Evolutionary conservation across 2,329 filamentous ascomycete species (phyloP).

Genomic region (Trichophyton equinum): DNA sequence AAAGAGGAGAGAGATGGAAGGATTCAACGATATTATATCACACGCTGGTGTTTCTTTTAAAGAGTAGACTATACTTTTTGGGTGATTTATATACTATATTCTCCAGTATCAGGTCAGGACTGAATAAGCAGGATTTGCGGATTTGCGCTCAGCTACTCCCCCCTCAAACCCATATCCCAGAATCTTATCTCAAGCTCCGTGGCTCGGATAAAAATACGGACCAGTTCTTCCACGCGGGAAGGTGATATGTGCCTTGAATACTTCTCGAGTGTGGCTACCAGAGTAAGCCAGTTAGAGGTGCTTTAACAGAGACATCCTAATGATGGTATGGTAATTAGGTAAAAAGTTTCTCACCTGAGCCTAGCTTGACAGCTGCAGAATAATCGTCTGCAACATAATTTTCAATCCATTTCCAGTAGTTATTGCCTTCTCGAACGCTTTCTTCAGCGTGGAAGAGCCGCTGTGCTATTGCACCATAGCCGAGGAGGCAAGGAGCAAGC

Average conservation of each 20-base stretch:
- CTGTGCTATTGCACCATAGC: conserved; percentile 68
- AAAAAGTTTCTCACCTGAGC: conserved; percentile 45
- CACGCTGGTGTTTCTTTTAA: too few relatives aligned
- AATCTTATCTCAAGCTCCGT: conserved; percentile 67
- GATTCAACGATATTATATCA: background rate
- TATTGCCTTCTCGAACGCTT: conserved; percentile 52
- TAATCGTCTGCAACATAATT: conserved; percentile 81
- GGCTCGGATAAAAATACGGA: conserved; percentile 75
- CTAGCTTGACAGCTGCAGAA: conserved; percentile 54
- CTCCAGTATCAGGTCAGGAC: background rate
- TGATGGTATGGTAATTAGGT: background rate
- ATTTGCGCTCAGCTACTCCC: background rate
- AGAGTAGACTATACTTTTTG: too few relatives aligned
- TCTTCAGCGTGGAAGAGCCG: conserved; percentile 52
- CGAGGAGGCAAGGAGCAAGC: conserved; percentile 76
- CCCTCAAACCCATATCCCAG: conserved; percentile 54
- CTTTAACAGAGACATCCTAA: background rate
- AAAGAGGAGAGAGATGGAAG: background rate
- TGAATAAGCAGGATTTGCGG: background rate
- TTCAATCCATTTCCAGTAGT: conserved; percentile 82
- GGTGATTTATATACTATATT: too few relatives aligned
- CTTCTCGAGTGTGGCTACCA: conserved; percentile 58
- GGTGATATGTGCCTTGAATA: conserved; percentile 62
- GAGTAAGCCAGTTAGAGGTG: conserved; percentile 10
- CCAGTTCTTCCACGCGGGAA: conserved; percentile 64